Evolutionary conservation across 768 basidiomycete species (phyloP).

Genomic region (Tulasnella sp.): DNA sequence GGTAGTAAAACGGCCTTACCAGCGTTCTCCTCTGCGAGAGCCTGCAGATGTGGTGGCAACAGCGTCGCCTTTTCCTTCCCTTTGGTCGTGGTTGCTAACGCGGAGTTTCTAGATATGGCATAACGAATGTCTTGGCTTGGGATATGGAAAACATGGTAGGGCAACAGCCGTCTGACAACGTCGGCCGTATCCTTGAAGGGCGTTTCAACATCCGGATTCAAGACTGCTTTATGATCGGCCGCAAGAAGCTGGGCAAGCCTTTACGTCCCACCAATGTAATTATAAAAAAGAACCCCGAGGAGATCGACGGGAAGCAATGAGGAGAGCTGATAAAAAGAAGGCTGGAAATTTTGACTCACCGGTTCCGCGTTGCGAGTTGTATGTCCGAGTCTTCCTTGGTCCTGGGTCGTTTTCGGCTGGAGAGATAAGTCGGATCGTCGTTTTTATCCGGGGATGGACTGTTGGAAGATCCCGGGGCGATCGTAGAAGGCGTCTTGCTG

Average conservation of each 20-base stretch:
- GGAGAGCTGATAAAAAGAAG: not conserved
- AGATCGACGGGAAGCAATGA: not conserved
- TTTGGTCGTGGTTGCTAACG: slow-evolving; percentile 28
- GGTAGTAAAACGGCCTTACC: not conserved
- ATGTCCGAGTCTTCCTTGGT: slow-evolving; percentile 9
- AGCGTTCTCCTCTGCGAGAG: not conserved
- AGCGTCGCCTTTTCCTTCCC: slow-evolving; percentile 46
- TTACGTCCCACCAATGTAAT: slow-evolving; percentile 22
- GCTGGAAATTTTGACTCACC: not conserved
- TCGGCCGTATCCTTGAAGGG: slow-evolving; percentile 54
- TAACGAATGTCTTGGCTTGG: slow-evolving; percentile 49
- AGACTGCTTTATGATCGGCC: slow-evolving; percentile 47
- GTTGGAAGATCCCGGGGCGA: not conserved
- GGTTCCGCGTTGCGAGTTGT: slow-evolving; percentile 2
- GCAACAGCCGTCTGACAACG: slow-evolving; percentile 56
- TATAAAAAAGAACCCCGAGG: not conserved
- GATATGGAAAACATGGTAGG: slow-evolving; percentile 70
- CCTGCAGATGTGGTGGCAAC: slow-evolving; percentile 1
- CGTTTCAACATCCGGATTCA: slow-evolving; percentile 55
- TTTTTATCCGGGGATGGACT: slow-evolving; percentile 1
- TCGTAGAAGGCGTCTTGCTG: not conserved
- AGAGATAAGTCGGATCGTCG: slow-evolving; percentile 1
- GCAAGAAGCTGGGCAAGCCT: slow-evolving; percentile 43
- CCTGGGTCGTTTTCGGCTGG: slow-evolving; percentile 13
- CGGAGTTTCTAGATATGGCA: slow-evolving; percentile 19